phyloP scores from a whole-genome alignment of 768 basidiomycete genomes.

The Tulasnella sp. region DNA sequence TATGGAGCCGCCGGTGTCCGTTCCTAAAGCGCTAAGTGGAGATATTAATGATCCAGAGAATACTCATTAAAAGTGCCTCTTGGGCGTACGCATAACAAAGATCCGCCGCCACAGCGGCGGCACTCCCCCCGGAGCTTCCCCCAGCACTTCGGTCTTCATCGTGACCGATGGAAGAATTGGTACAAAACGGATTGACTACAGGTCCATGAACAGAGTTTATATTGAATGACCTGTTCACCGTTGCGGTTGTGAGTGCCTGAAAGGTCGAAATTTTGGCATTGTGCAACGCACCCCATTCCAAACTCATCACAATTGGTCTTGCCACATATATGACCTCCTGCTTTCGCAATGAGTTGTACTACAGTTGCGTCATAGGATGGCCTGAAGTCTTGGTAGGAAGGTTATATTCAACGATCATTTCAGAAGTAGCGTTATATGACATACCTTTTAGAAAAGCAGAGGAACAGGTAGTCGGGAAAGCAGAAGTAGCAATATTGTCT shows the following conservation, averaged over 20 bases:
- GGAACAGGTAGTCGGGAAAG: conserved; percentile 64
- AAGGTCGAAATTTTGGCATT: not conserved
- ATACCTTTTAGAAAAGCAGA: conserved; percentile 62
- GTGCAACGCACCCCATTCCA: conserved; percentile 79
- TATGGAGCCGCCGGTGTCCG: conserved; percentile 93
- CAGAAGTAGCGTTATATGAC: conserved; percentile 5
- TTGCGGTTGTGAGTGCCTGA: not conserved
- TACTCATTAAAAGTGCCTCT: not conserved
- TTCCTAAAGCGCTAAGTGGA: conserved; percentile 64
- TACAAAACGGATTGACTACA: conserved; percentile 62
- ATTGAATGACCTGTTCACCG: conserved; percentile 56
- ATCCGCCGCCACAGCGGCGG: conserved; percentile 80
- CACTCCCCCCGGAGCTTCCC: conserved; percentile 91
- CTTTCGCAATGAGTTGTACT: conserved; percentile 46
- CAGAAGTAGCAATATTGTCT: conserved; percentile 70
- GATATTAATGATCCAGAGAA: not conserved
- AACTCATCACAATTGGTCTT: conserved; percentile 98
- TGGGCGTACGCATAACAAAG: conserved; percentile 70
- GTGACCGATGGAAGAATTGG: conserved; percentile 19
- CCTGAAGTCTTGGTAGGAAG: conserved; percentile 43
- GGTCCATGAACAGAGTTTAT: conserved; percentile 62
- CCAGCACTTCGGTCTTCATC: conserved; percentile 57
- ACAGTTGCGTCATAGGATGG: conserved; percentile 86
- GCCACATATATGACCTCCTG: conserved; percentile 66
- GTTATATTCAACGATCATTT: not conserved